Base-by-base conservation (phyloP, 208 protist genomes). In the Leishmania turanica region DNA sequence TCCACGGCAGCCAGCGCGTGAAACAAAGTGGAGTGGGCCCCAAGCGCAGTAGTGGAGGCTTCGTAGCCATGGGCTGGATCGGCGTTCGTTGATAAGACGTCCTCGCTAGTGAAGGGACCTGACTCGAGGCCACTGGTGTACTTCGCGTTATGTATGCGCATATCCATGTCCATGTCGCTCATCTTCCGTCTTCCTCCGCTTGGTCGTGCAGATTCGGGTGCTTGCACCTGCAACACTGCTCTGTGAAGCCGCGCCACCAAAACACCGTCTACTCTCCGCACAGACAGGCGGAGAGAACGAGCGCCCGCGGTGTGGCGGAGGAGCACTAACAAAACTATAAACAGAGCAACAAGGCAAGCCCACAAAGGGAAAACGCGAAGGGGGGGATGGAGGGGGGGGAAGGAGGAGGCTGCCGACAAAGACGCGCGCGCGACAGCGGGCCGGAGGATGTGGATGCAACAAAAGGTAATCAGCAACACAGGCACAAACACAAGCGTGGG, bases 51-150 rank as follows among this genome's bases (percentile, higher is more conserved):
- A 27, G 56, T n/a, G 64, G 72, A n/a, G 53, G 27, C 34, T 45
- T 82, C 82, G 37, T 42, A 17, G 56, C 51, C 54, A 40, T 84
- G 66, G 1, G 58, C 42, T 45, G 75, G 53, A 40, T 81, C 70
- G 15, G 40, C 77, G 75, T 69, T 82, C 21, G 77, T 81, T 45
- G 83, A 80, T 79, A 88, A 75, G 78, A 75, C 78, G 62, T 65
- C 82, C 5, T 80, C 79, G 62, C 58, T 75, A 17, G 70, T 27
- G 73, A 68, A 78, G 31, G 69, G 65, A 42, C 37, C 58, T 27
- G 77, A 58, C 7, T 68, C 77, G 51, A 53, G 19, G 11, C 74
- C 77, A 42, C n/a, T 54, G 24, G 62, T 37, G 37, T 82, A 82
- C 53, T 74, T 72, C 73, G 72, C 54, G 21, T 17, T 53, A 17